Conservation (phyloP, 306 rosid genomes). For the Mimosa bimucronata region DNA sequence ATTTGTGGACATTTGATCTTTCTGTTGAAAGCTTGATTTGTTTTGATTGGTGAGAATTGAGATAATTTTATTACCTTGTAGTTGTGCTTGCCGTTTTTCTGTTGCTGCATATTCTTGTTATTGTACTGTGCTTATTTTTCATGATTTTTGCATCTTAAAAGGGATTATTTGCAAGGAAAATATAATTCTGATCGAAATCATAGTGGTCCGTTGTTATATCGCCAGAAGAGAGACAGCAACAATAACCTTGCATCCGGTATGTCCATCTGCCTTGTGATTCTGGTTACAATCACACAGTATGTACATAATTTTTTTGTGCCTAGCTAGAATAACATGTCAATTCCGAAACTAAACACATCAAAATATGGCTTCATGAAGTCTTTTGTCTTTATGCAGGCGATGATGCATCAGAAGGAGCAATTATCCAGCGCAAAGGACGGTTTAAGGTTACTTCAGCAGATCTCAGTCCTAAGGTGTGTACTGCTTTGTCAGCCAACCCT, state of each 20-base stretch:
- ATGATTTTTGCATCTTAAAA: conserved; percentile 48
- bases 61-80: conserved; percentile 22
- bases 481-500: conserved; percentile 11
- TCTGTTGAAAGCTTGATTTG: conserved; percentile 23
- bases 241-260: conserved; percentile 67
- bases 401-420: conserved; percentile 77
- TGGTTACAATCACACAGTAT: conserved; percentile 11
- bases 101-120: conserved; percentile 29
- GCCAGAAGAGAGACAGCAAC: conserved; percentile 72
- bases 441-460: conserved; percentile 91
- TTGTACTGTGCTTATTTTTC: conserved; percentile 15
- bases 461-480: conserved; percentile 76
- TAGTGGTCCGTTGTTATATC: conserved; percentile 80
- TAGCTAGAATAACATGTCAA: conserved; percentile 10
- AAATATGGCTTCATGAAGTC: background rate
- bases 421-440: conserved; percentile 87
- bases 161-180: conserved; percentile 79
- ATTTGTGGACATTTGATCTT: conserved; percentile 26
- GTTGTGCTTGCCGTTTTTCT: conserved; percentile 17
- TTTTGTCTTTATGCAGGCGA: conserved; percentile 57
- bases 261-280: conserved; percentile 32
- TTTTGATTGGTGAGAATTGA: conserved; percentile 25
- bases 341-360: conserved; percentile 27
- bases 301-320: conserved; percentile 25
- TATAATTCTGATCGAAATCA: conserved; percentile 60